phyloP scores from a whole-genome alignment of 2,329 filamentous ascomycete species.

The Verticillium albo-atrum region DNA sequence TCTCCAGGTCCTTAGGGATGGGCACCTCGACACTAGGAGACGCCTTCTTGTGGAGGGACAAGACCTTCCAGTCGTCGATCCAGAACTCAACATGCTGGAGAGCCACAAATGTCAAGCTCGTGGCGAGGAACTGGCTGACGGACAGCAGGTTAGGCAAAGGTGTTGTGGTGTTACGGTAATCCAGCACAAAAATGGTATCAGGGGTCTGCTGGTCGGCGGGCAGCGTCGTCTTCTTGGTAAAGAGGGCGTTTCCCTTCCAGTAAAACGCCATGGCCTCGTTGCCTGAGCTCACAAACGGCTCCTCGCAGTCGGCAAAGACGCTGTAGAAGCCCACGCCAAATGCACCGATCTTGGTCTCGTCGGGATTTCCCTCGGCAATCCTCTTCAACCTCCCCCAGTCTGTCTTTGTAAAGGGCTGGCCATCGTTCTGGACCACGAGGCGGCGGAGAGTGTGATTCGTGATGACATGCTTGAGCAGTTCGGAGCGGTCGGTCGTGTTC shows the following conservation, averaged over 20 bases:
- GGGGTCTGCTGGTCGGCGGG: constrained; percentile 60
- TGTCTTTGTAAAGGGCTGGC: constrained; percentile 78
- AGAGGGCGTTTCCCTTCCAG: constrained; percentile 98
- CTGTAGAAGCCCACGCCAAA: constrained; percentile 99
- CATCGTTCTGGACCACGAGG: constrained; percentile 90
- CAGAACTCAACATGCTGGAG: constrained; percentile 83
- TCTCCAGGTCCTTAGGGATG: constrained; percentile 75
- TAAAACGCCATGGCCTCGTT: constrained; percentile 96
- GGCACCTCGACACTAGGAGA: constrained; percentile 69
- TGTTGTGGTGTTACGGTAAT: constrained; percentile 85
- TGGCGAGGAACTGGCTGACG: constrained; percentile 87
- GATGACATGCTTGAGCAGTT: constrained; percentile 76
- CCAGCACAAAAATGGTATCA: constrained; percentile 88
- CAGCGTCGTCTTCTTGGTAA: constrained; percentile 79
- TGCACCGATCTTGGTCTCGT: constrained; percentile 98
- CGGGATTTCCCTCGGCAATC: constrained; percentile 97
- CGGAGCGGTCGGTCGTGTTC: constrained; percentile 58
- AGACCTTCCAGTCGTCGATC: constrained; percentile 80
- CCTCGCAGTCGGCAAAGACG: constrained; percentile 96
- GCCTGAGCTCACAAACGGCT: constrained; percentile 93
- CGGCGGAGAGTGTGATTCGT: constrained; percentile 81
- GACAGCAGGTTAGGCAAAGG: constrained; percentile 82
- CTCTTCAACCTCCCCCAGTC: constrained; percentile 93
- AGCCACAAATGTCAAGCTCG: constrained; percentile 92
- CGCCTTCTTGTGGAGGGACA: constrained; percentile 77